Evolutionary conservation across 2,329 filamentous ascomycete genomes (phyloP).

Genomic region (Eutypa lata): DNA sequence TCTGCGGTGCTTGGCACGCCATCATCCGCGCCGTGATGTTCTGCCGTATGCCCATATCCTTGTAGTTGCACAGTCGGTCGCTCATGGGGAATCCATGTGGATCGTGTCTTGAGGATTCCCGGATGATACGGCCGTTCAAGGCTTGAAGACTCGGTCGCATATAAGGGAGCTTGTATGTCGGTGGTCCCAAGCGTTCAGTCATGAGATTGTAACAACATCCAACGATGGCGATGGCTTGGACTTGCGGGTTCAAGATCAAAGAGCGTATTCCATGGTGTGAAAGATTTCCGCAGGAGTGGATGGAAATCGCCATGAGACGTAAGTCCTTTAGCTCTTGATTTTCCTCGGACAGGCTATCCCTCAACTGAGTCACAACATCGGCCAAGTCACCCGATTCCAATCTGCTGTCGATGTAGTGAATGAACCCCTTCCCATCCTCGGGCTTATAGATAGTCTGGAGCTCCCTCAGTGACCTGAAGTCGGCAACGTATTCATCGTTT

Average conservation of each 20-base stretch:
- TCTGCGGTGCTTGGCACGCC: slow-evolving; percentile 91
- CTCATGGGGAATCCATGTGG: slow-evolving; percentile 95
- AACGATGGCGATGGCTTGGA: slow-evolving; percentile 89
- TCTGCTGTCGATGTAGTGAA: slow-evolving; percentile 74
- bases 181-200: slow-evolving; percentile 83
- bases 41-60: slow-evolving; percentile 66
- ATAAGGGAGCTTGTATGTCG: slow-evolving; percentile 79
- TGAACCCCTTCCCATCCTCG: slow-evolving; percentile 62
- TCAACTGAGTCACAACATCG: slow-evolving; percentile 25
- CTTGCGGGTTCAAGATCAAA: slow-evolving; percentile 76
- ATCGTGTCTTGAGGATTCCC: slow-evolving; percentile 71
- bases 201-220: slow-evolving; percentile 98
- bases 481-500: slow-evolving; percentile 29
- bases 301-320: slow-evolving; percentile 81
- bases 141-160: slow-evolving; percentile 67
- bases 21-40: slow-evolving; percentile 98
- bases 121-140: slow-evolving; percentile 64
- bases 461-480: slow-evolving; percentile 50
- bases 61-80: slow-evolving; percentile 58
- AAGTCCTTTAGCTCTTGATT: slow-evolving; percentile 34
- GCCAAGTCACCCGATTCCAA: slow-evolving; percentile 70
- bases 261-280: slow-evolving; percentile 91
- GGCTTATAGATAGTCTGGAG: slow-evolving; percentile 51
- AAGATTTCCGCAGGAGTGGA: slow-evolving; percentile 97
- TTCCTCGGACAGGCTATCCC: slow-evolving; percentile 25